Evolutionary conservation across 2,329 filamentous ascomycete genomes (phyloP).

Genomic region (Trichoderma aggressivum): DNA sequence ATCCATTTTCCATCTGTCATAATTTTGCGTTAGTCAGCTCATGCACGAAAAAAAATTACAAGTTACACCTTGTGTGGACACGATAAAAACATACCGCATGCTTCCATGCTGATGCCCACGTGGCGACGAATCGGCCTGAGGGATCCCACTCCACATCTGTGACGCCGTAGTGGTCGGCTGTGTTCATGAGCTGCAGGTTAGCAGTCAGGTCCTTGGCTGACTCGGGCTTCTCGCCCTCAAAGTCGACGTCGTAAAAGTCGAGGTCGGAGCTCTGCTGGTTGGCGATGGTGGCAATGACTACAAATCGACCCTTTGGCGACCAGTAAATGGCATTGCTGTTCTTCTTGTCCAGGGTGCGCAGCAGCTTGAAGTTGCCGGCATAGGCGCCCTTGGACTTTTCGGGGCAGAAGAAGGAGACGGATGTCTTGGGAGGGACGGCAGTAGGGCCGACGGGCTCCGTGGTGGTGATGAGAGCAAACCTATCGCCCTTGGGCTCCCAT

Average conservation of each 20-base stretch:
- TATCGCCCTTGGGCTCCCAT: constrained; percentile 97
- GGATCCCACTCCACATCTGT: constrained; percentile 99
- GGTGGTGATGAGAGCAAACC: constrained; percentile 95
- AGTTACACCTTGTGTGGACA: not conserved
- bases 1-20: constrained; percentile 93
- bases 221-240: constrained; percentile 93
- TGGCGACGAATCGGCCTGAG: constrained; percentile 89
- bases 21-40: not conserved
- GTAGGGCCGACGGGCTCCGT: constrained; percentile 75
- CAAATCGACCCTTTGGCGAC: constrained; percentile 93
- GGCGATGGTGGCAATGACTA: constrained; percentile 87
- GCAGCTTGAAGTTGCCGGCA: constrained; percentile 92
- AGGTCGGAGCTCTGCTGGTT: constrained; percentile 93
- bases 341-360: constrained; percentile 96
- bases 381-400: constrained; percentile 83
- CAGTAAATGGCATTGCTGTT: constrained; percentile 99
- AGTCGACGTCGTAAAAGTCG: constrained; percentile 97
- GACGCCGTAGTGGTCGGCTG: constrained; percentile 91
- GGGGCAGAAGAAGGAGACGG: constrained; percentile 93
- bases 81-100: constrained; percentile 67
- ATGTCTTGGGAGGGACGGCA: constrained; percentile 87
- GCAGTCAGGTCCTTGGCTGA: constrained; percentile 90
- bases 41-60: not conserved
- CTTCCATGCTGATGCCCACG: constrained; percentile 92
- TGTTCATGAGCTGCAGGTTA: constrained; percentile 93